A percentile compares a stretch with the other conserved stretches of the same genome.
These are phyloP conservation scores for Raddia guianensis DNA, from an alignment of 176 grass and related monocot species.

Conservation along the genomic window DNA sequence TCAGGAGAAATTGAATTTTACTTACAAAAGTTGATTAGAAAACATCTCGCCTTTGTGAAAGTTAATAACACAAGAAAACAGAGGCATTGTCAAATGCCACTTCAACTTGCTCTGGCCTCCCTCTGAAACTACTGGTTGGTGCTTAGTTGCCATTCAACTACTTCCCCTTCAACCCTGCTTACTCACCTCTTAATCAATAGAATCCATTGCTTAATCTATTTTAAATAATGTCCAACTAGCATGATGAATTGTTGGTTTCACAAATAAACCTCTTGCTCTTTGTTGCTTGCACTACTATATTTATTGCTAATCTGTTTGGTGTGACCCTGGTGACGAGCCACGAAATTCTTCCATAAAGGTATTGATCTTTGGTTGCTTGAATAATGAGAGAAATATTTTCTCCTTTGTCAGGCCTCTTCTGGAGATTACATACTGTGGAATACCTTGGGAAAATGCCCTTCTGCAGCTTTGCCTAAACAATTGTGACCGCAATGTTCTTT, in stretches of 20 bases:
- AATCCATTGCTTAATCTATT: not conserved
- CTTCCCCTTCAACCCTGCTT: not conserved
- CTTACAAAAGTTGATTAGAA: not conserved
- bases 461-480: slow-evolving; percentile 44
- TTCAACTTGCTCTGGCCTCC: not conserved
- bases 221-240: not conserved
- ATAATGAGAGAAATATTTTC: not conserved
- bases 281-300: slow-evolving; percentile 11
- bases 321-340: not conserved
- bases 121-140: not conserved
- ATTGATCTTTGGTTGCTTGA: slow-evolving; percentile 6
- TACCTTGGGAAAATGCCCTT: slow-evolving; percentile 75
- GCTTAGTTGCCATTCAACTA: not conserved
- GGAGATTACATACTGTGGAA: slow-evolving; percentile 87
- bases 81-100: not conserved
- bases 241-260: not conserved
- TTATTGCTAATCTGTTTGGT: not conserved
- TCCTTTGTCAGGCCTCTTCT: slow-evolving; percentile 61
- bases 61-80: not conserved
- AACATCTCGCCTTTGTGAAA: slow-evolving; percentile 1
- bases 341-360: not conserved
- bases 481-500: slow-evolving; percentile 30
- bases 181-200: not conserved
- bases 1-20: not conserved
- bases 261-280: not conserved